Base-by-base conservation (phyloP, 129 eudicot species). In the Flaveria brownii region DNA sequence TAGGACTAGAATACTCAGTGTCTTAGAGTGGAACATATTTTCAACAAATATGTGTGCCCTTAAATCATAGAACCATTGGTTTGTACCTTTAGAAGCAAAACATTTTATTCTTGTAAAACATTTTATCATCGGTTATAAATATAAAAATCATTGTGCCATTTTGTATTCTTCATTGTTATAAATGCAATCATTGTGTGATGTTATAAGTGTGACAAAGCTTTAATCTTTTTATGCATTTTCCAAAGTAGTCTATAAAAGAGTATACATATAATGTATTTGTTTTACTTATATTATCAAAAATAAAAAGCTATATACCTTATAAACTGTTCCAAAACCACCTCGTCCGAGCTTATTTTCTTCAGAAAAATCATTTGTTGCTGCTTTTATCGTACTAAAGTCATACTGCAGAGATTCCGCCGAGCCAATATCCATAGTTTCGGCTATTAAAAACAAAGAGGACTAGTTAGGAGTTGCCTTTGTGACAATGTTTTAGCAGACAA, bases 321-420 rank as follows among this genome's bases (percentile, higher is more conserved):
- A 63, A 63, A 63, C 69, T 2, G 69, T 33, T 5, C 69, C 68
- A 61, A 61, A 61, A 25, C 43, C 70, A 64, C 70, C 70, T 64
- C 23, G 70, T 30, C 70, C 70, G 0, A 64, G 46, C 46, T 33
- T 64, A 64, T 63, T 63, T 30, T 28, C 69, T 61, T 25, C 41
- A 2, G 68, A 61, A 14, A 61, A 61, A 14, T 61, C 68, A 61
- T 61, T 61, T 61, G 69, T 63, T 63, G 69, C 69, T 30, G 45
- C 13, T 63, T 63, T 63, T 4, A 63, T 45, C 6, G 2, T 28
- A 63, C 13, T 33, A 64, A 64, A 64, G 70, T 64, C 46, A 17
- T 30, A 64, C 23, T 64, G 47, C 70, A 33, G 33, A 15, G 70
- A 64, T 36, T 36, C 70, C 0, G 20, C 46, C 14, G 47, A 30